phyloP scores from a whole-genome alignment of 208 protist species.

The Acanthamoeba triangularis region DNA sequence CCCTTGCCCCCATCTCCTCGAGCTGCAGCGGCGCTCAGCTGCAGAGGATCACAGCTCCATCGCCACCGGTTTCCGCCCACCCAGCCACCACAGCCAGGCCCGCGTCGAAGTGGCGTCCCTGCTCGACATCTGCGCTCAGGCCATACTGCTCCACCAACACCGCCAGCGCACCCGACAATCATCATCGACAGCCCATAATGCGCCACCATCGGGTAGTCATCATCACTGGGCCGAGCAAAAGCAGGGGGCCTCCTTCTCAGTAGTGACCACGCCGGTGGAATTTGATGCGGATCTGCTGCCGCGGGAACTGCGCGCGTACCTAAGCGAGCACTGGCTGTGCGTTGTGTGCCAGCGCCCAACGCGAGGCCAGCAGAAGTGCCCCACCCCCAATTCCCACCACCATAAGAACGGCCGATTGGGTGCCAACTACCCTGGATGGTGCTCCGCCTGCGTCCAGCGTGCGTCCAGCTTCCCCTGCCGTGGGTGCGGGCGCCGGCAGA shows the following conservation, averaged over 20 bases:
- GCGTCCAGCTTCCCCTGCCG: neutral
- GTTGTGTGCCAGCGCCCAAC: constrained; percentile 2
- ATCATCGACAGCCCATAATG: too few species aligned
- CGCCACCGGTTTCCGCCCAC: neutral
- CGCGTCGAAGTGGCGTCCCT: neutral
- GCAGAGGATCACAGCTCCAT: neutral
- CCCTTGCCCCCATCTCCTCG: too few species aligned
- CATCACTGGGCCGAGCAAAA: neutral
- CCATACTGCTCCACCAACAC: neutral
- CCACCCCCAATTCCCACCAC: neutral
- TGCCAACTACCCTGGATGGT: neutral
- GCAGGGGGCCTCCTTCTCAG: neutral
- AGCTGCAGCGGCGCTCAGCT: neutral
- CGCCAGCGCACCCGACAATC: neutral
- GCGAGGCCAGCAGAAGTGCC: neutral
- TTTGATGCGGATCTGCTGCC: neutral
- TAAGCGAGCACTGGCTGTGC: neutral
- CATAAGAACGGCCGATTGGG: neutral
- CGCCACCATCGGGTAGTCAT: neutral
- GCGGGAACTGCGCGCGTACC: neutral
- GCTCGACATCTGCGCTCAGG: neutral
- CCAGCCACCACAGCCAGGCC: neutral
- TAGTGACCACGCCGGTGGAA: neutral
- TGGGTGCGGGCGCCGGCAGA: too few species aligned
- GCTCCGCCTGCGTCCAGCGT: neutral